Evolutionary conservation across 2,329 filamentous ascomycete genomes (phyloP), one percentile per base, ranked within the genome.

Genomic region (Aspergillus sp.): DNA sequence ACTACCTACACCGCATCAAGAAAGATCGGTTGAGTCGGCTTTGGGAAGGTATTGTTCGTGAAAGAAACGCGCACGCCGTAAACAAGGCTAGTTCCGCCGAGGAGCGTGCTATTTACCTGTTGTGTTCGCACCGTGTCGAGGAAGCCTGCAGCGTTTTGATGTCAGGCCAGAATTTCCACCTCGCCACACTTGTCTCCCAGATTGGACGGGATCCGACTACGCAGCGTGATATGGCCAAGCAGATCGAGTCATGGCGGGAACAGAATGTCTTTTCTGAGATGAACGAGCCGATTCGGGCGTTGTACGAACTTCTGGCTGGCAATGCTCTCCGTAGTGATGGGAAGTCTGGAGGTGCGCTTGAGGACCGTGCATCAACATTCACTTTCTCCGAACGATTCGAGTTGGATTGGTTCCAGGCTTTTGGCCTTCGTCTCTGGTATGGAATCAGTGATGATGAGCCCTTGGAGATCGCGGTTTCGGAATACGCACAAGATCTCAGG

Each of bases 381-480:
- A 83, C 87, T 54, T 90, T 99, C 63, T 90, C 91, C 1, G 84
- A 90, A 66, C 87, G 88, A 47, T 99, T 97, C 71, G 86, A 86
- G 4, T 81, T 99, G 37, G 90, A 96, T 71, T 99, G 95, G 95
- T 88, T 91, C 72, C 93, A 96, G 70, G 88, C 93, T 0, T 96
- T 99, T 73, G 93, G 91, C 11, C 82, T 99, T 50, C 87, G 93
- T 44, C 80, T 99, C 2, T 98, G 92, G 90, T 99, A 96, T 72
- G 88, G 87, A 45, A 90, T 87, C 41, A 81, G 84, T 2, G 79
- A 84, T 35, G 81, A 86, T 40, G 89, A 92, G 45, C 83, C 86
- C 37, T 81, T 97, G 44, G 85, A 88, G 50, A 79, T 82, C 46
- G 93, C 93, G 3, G 87, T 99, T 4, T 75, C 81, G 44, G 83